Base-by-base conservation (phyloP, 2,329 filamentous ascomycete genomes). In the Fusarium caatingaense region DNA sequence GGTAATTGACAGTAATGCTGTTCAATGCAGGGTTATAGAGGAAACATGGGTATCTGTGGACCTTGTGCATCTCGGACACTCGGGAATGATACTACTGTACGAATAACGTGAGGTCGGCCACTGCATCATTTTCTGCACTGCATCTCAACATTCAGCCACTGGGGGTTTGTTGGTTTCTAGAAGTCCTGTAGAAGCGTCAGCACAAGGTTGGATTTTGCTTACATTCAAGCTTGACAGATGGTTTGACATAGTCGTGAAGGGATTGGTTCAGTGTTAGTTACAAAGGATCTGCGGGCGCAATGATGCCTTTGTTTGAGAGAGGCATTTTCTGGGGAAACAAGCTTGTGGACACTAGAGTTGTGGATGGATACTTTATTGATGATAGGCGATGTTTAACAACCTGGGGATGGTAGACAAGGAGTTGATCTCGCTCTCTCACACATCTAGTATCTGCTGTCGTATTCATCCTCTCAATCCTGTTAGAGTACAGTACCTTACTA, bases 301-400 rank as follows among this genome's bases (percentile, higher is more conserved):
- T 49, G 60, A 68, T 68, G 45, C 30, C 18, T 34, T 23, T 21
- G 34, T 32, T 53, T 32, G n/a, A 32, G 25, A 46, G 61, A 58
- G 61, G 47, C 32, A 41, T 57, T 58, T 68, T 64, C 66, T 49
- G 67, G 66, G 67, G 66, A 63, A 69, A 55, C 61, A 66, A 69
- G 60, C 50, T 69, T 66, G 54, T 42, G 34, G 23, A 30, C 56
- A 59, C 65, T 49, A 60, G 48, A 45, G 20, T 30, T 46, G 27
- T 46, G 54, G 60, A 60, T 60, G 58, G 48, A 55, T 59, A 34
- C 48, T 66, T 57, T 27, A 27, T 46, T 68, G 41, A 63, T 48
- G 30, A 28, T 57, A 41, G 16, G 40, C 20, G 23, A 53, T 41
- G 23, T 16, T 47, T 18, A 13, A 23, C 27, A 34, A 21, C 18